Percentiles rank a stretch among this genome's conserved stretches.
These are phyloP conservation scores for Chenopodium berlandieri DNA, from an alignment of 148 eudicot species.

Conservation along the genomic window DNA sequence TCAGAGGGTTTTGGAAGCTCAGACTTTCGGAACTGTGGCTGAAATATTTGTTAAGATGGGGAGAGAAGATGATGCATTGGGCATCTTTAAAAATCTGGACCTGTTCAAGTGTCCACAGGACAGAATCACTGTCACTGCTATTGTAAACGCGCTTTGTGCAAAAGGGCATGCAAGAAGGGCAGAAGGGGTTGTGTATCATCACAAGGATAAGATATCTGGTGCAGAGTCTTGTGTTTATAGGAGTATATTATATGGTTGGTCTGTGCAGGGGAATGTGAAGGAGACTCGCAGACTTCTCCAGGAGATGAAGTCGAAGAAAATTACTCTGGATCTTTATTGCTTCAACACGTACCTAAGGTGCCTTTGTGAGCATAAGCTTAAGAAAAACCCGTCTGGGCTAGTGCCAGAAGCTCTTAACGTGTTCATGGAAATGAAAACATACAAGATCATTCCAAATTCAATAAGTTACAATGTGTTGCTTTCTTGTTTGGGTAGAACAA, in stretches of 20 bases:
- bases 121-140: slow-evolving; percentile 40
- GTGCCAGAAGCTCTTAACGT: slow-evolving; percentile 66
- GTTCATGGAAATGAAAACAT: slow-evolving; percentile 60
- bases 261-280: slow-evolving; percentile 46
- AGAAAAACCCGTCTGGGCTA: slow-evolving; percentile 56
- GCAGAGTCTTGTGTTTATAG: slow-evolving; percentile 46
- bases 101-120: slow-evolving; percentile 54
- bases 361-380: slow-evolving; percentile 52
- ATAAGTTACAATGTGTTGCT: slow-evolving; percentile 52
- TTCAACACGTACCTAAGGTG: slow-evolving; percentile 58
- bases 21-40: slow-evolving; percentile 46
- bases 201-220: slow-evolving; percentile 48
- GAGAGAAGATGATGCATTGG: slow-evolving; percentile 61
- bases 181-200: slow-evolving; percentile 54
- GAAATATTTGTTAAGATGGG: slow-evolving; percentile 50
- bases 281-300: slow-evolving; percentile 54
- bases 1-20: slow-evolving; percentile 44
- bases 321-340: slow-evolving; percentile 53
- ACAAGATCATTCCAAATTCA: slow-evolving; percentile 43
- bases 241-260: slow-evolving; percentile 59
- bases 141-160: slow-evolving; percentile 51
- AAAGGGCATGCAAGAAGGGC: slow-evolving; percentile 61
- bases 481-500: slow-evolving; percentile 49
- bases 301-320: slow-evolving; percentile 50
- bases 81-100: slow-evolving; percentile 56